phyloP scores from a whole-genome alignment of 768 basidiomycete species.

The Mycena pura region DNA sequence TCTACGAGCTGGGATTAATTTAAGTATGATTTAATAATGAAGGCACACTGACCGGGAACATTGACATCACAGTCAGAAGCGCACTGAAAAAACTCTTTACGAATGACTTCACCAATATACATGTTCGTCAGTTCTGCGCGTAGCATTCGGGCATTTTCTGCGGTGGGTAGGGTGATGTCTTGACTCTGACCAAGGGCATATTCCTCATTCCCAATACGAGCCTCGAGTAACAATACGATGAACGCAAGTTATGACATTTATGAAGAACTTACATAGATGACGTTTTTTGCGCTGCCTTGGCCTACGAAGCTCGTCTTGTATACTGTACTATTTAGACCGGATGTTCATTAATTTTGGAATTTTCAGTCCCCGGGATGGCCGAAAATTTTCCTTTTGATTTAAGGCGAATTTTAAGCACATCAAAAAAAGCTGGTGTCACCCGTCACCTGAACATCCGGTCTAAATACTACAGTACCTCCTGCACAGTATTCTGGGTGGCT shows the following conservation, averaged over 20 bases:
- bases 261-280: constrained; percentile 22
- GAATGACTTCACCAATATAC: constrained; percentile 17
- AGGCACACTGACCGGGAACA: neutral
- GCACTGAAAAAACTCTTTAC: constrained; percentile 7
- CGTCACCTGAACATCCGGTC: no score
- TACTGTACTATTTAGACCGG: no score
- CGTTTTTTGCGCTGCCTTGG: constrained; percentile 18
- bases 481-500: neutral
- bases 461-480: no score
- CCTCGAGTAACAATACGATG: constrained; percentile 12
- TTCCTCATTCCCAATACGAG: constrained; percentile 19
- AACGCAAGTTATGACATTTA: no score
- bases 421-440: no score
- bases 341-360: no score
- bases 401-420: no score
- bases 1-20: neutral
- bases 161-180: neutral
- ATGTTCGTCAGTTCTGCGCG: constrained; percentile 24
- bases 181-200: constrained; percentile 26
- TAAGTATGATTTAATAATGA: neutral
- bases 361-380: no score
- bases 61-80: neutral
- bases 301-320: constrained; percentile 23
- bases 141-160: neutral
- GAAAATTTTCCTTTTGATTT: no score